Evolutionary conservation across 139 green algal genomes (phyloP).

Genomic region (Pleodorina starrii): DNA sequence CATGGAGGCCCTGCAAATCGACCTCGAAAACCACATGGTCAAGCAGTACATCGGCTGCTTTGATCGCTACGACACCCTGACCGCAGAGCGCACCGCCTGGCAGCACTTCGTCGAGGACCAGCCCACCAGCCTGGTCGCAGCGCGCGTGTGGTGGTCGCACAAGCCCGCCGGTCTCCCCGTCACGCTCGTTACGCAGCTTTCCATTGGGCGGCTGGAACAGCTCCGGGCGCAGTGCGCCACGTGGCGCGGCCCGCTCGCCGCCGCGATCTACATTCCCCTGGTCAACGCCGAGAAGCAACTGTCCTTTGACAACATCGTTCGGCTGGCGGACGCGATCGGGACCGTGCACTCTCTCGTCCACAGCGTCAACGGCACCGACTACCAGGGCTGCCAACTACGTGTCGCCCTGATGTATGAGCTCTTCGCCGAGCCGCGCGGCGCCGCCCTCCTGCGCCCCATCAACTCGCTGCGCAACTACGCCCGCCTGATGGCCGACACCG

Average conservation of each 20-base stretch:
- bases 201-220: conserved; percentile 42
- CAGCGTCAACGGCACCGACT: not conserved
- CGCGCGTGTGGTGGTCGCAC: conserved; percentile 46
- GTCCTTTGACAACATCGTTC: not conserved
- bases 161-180: conserved; percentile 30
- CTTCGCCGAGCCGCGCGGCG: conserved; percentile 11
- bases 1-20: too few relatives aligned
- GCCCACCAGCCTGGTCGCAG: conserved; percentile 31
- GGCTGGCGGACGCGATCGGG: too few relatives aligned
- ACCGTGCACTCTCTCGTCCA: too few relatives aligned
- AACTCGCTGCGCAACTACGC: conserved; percentile 60
- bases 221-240: conserved; percentile 53
- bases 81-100: conserved; percentile 54
- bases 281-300: not conserved
- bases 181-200: conserved; percentile 63
- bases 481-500: conserved; percentile 58
- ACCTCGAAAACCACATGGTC: too few relatives aligned
- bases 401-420: conserved; percentile 49
- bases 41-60: too few relatives aligned
- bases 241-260: conserved; percentile 55
- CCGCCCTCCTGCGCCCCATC: conserved; percentile 16
- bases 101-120: conserved; percentile 48
- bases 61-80: too few relatives aligned
- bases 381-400: conserved; percentile 50
- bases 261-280: conserved; percentile 50